Evolutionary conservation across 2,329 filamentous ascomycete genomes (phyloP).

Genomic region (Colletotrichum incanum): DNA sequence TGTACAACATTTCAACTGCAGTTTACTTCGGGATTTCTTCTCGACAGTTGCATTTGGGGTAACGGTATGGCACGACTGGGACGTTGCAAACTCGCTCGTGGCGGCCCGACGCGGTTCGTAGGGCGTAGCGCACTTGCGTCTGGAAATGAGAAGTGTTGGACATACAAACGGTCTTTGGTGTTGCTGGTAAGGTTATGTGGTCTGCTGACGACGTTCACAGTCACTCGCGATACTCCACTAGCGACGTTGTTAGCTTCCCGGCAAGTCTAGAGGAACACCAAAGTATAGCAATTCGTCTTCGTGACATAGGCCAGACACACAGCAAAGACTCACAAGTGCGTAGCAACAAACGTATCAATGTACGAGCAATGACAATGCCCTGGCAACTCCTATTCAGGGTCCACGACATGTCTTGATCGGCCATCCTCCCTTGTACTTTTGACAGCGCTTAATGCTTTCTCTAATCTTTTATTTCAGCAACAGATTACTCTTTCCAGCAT

Average conservation of each 20-base stretch:
- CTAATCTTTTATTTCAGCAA: background rate
- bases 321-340: background rate
- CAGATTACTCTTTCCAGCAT: background rate
- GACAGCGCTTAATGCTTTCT: background rate
- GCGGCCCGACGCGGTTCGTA: too few relatives aligned
- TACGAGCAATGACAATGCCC: background rate
- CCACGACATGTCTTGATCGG: background rate
- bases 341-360: background rate
- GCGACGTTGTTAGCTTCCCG: background rate
- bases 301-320: too few relatives aligned
- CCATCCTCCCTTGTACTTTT: background rate
- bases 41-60: background rate
- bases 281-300: too few relatives aligned
- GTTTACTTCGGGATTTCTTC: background rate
- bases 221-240: background rate
- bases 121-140: background rate
- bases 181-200: background rate
- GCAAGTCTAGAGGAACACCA: background rate
- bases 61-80: background rate
- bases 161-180: background rate
- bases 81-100: background rate
- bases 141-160: background rate
- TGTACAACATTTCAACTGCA: constrained; percentile 27
- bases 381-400: background rate
- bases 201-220: background rate